A percentile compares a stretch with the other conserved stretches of the same genome.
Evolutionary conservation across 805 yeast genomes (phyloP).

Genomic region (Pichia cephalocereana): DNA sequence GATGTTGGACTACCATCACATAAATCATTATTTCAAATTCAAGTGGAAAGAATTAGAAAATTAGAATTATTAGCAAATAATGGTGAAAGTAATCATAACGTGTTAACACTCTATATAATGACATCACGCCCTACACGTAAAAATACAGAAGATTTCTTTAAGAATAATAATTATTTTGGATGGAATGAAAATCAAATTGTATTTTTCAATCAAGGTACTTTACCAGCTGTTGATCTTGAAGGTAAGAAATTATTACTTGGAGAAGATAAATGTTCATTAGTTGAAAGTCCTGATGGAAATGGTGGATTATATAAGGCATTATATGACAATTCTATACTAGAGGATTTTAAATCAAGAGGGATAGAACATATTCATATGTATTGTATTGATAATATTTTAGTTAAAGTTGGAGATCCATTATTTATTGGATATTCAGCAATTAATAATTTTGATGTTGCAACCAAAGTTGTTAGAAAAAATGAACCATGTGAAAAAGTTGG

Average conservation of each 20-base stretch:
- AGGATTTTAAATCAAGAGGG: conserved; percentile 58
- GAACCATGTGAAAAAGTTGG: conserved; percentile 88
- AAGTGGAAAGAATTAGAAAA: conserved; percentile 72
- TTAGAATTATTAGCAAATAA: conserved; percentile 46
- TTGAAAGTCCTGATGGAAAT: conserved; percentile 95
- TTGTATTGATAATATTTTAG: conserved; percentile 92
- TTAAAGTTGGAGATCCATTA: conserved; percentile 87
- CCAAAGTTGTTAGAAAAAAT: conserved; percentile 91
- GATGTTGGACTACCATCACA: conserved; percentile 77
- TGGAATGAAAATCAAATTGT: conserved; percentile 47
- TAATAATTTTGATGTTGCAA: conserved; percentile 64
- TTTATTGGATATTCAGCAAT: conserved; percentile 77
- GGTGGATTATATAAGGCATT: conserved; percentile 94
- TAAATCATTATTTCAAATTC: conserved; percentile 83
- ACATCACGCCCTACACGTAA: conserved; percentile 81
- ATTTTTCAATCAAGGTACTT: conserved; percentile 90
- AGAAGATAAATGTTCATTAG: conserved; percentile 43
- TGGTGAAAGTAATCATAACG: conserved; percentile 11
- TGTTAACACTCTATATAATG: conserved; percentile 84
- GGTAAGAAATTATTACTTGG: conserved; percentile 61
- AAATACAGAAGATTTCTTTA: conserved; percentile 66
- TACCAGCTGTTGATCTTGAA: conserved; percentile 73
- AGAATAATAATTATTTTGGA: conserved; percentile 60
- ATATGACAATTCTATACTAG: conserved; percentile 48
- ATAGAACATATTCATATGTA: conserved; percentile 91